Base-by-base conservation (phyloP, 176 grass and related monocot species). In the Lolium multiflorum region DNA sequence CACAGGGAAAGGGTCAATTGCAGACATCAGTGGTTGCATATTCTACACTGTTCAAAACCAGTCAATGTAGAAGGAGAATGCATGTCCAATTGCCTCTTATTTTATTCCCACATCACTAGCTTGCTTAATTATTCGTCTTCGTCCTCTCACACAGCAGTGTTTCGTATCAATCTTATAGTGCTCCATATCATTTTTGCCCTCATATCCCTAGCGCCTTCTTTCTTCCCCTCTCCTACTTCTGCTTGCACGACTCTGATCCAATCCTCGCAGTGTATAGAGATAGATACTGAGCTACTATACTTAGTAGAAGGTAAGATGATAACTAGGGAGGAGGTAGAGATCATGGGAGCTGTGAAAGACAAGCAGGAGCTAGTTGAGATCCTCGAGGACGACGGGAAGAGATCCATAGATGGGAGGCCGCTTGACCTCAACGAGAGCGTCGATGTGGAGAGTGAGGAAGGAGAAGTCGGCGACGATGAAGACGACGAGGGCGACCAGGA, bases 31-130 rank as follows among this genome's bases (percentile, higher is more conserved):
- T 43, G 63, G 64, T 8, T 79, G 80, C 47, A 11, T 66, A 66
- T 75, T 49, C 47, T 83, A 73, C 82, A 88, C 41, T 85, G 90
- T 92, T 85, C 49, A 74, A 88, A 77, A 73, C 72, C 79, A 86
- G 93, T 96, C 97, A 98, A 96, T 92, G 84, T 88, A 89, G 82
- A 68, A 78, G 61, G 73, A 85, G 92, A 96, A 92, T 94, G 87
- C 88, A 87, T 92, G 92, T 87, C 84, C 69, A 66, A 87, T 88
- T 91, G 88, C 76, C 80, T 31, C 88, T 73, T 84, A 84, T 83
- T 89, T 82, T 91, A 88, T 95, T 76, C 75, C 46, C 81, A 91
- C 82, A 77, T 80, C 86, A 66, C 64, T 92, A 86, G 79, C 63
- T 77, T 82, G 81, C 51, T 88, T 66, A 66, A 66, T 66, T 86